These are phyloP conservation scores for Zostera marina DNA, from an alignment of 116 monocot genomes.

Conservation along the genomic window DNA sequence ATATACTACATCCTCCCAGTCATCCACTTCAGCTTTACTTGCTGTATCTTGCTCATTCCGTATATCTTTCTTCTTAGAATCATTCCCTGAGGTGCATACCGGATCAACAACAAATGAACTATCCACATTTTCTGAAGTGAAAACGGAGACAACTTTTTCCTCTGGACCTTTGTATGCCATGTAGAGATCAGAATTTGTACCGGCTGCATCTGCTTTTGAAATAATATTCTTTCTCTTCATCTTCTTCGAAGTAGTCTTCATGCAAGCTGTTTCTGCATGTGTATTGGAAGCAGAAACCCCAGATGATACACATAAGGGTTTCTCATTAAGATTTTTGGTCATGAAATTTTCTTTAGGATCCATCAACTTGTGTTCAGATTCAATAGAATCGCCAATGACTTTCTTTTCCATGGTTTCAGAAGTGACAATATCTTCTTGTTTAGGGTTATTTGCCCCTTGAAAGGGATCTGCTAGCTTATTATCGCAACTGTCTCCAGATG, in stretches of 20 bases:
- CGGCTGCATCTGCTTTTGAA: slow-evolving; percentile 87
- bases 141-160: slow-evolving; percentile 29
- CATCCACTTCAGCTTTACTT: slow-evolving; percentile 43
- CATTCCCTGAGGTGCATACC: slow-evolving; percentile 6
- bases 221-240: slow-evolving; percentile 64
- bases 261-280: slow-evolving; percentile 15
- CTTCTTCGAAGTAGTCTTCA: slow-evolving; percentile 33
- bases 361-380: neutral
- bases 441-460: neutral
- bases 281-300: slow-evolving; percentile 3
- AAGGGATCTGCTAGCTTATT: neutral
- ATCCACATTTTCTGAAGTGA: slow-evolving; percentile 12
- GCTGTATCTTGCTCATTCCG: slow-evolving; percentile 73
- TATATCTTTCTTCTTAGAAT: slow-evolving; percentile 17
- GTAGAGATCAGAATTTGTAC: slow-evolving; percentile 63
- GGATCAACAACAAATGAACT: slow-evolving; percentile 11
- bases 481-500: neutral
- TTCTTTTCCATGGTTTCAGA: neutral
- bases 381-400: neutral
- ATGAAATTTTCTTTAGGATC: neutral
- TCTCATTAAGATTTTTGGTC: neutral
- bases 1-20: slow-evolving; percentile 17
- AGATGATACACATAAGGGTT: neutral
- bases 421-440: neutral
- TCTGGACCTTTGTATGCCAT: slow-evolving; percentile 88